Evolutionary conservation across 768 basidiomycete genomes (phyloP).

Genomic region (Boletus coccyginus): DNA sequence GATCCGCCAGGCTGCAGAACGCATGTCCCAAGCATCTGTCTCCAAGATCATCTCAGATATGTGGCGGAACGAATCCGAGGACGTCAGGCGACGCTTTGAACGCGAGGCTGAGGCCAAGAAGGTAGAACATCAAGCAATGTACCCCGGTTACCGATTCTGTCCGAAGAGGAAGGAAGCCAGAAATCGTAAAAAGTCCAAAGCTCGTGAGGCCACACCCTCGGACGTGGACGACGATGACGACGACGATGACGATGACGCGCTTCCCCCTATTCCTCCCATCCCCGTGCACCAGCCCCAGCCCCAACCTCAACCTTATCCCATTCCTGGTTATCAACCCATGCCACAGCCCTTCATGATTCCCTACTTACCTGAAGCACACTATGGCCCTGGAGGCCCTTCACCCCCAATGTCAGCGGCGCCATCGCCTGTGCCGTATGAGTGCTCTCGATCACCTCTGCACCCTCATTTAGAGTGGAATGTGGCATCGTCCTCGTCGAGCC

Average conservation of each 20-base stretch:
- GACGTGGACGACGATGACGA: neutral
- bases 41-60: conserved; percentile 59
- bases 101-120: conserved; percentile 52
- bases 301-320: neutral
- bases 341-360: conserved; percentile 22
- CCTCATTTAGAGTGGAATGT: conserved; percentile 9
- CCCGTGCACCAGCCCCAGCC: neutral
- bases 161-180: conserved; percentile 55
- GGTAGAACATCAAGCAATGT: conserved; percentile 46
- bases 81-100: conserved; percentile 51
- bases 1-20: conserved; percentile 25
- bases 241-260: neutral
- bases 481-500: conserved; percentile 13
- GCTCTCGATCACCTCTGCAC: conserved; percentile 12
- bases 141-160: conserved; percentile 57
- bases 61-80: conserved; percentile 58
- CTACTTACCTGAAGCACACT: conserved; percentile 24
- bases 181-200: conserved; percentile 24
- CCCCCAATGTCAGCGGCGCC: conserved; percentile 52
- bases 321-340: conserved; percentile 11
- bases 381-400: conserved; percentile 43
- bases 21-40: conserved; percentile 56
- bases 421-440: conserved; percentile 37
- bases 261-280: neutral
- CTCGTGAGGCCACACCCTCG: conserved; percentile 17